Percentiles rank a stretch among this genome's conserved stretches.
These are phyloP conservation scores for Pythium rhizo-oryzae DNA, from an alignment of 352 stramenopile species.

Conservation along the genomic window DNA sequence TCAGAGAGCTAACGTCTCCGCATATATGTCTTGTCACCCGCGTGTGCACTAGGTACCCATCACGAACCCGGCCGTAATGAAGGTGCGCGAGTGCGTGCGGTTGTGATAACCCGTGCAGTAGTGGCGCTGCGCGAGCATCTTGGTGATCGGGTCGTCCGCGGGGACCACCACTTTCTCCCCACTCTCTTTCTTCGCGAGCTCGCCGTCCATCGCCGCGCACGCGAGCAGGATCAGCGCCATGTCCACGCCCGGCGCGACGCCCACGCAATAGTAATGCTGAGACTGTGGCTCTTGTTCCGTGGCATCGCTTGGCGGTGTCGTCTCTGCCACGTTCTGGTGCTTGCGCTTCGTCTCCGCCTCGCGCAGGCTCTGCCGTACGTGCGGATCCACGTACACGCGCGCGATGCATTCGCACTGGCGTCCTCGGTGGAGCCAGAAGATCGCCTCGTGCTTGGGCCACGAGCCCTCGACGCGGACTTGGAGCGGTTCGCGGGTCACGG, in stretches of 20 bases:
- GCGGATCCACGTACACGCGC: conserved; percentile 10
- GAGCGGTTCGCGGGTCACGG: not conserved
- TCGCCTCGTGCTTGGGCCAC: conserved; percentile 15
- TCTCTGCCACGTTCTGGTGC: no score
- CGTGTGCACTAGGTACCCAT: no score
- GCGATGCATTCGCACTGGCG: conserved; percentile 10
- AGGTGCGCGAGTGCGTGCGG: not conserved
- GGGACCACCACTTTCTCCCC: not conserved
- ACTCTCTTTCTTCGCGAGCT: conserved; percentile 8
- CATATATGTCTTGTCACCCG: no score
- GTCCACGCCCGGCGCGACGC: conserved; percentile 22
- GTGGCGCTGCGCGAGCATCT: conserved; percentile 19
- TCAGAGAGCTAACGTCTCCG: no score
- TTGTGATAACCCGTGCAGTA: conserved; percentile 1
- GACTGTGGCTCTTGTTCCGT: no score
- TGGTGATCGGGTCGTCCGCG: conserved; percentile 19
- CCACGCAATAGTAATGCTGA: conserved; percentile 12
- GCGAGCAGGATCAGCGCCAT: conserved; percentile 22
- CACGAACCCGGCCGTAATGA: not conserved
- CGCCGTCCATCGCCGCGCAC: conserved; percentile 20
- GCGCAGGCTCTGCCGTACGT: not conserved
- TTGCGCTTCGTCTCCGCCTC: not conserved
- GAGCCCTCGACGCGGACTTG: conserved; percentile 7
- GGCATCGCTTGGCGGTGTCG: no score
- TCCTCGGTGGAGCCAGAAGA: conserved; percentile 17